Conservation (phyloP, 192 early-diverging fungal species). For the Podila horticola region DNA sequence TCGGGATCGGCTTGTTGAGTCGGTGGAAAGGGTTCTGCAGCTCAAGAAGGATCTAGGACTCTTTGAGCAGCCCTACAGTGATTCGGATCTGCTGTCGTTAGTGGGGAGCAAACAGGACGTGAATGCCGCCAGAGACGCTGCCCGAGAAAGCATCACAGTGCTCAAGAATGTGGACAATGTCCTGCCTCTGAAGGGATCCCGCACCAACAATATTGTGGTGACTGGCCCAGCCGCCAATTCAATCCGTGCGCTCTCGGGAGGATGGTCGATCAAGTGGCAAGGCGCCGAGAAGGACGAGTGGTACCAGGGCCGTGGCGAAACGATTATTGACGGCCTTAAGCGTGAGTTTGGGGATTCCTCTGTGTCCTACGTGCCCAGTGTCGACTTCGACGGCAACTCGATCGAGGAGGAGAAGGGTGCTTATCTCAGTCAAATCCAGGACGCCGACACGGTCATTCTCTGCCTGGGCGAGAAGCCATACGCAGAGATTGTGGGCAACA, state of each 20-base stretch:
- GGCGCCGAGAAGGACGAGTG: slow-evolving; percentile 58
- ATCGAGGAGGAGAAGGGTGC: slow-evolving; percentile 8
- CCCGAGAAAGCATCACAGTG: slow-evolving; percentile 67
- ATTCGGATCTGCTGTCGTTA: slow-evolving; percentile 41
- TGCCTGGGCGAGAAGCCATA: slow-evolving; percentile 69
- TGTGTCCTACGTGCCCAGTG: slow-evolving; percentile 47
- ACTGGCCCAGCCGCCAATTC: slow-evolving; percentile 69
- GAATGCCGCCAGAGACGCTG: slow-evolving; percentile 58
- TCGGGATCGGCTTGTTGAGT: slow-evolving; percentile 57
- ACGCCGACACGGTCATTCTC: slow-evolving; percentile 64
- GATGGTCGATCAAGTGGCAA: slow-evolving; percentile 74
- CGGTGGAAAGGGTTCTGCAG: slow-evolving; percentile 66
- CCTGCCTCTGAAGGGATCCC: slow-evolving; percentile 47
- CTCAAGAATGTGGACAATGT: slow-evolving; percentile 60
- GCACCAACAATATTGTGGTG: slow-evolving; percentile 57
- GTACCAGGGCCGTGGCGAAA: slow-evolving; percentile 52
- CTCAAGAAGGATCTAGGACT: slow-evolving; percentile 75
- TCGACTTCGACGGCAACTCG: slow-evolving; percentile 60
- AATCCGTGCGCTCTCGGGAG: slow-evolving; percentile 63
- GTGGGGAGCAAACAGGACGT: slow-evolving; percentile 63
- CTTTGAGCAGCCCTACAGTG: slow-evolving; percentile 52
- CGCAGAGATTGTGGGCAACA: slow-evolving; percentile 67
- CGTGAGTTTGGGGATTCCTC: slow-evolving; percentile 23
- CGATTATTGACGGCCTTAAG: slow-evolving; percentile 44
- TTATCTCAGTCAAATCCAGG: slow-evolving; percentile 20